Conservation (phyloP, 805 yeast species). For the Danielia reshetovae region DNA sequence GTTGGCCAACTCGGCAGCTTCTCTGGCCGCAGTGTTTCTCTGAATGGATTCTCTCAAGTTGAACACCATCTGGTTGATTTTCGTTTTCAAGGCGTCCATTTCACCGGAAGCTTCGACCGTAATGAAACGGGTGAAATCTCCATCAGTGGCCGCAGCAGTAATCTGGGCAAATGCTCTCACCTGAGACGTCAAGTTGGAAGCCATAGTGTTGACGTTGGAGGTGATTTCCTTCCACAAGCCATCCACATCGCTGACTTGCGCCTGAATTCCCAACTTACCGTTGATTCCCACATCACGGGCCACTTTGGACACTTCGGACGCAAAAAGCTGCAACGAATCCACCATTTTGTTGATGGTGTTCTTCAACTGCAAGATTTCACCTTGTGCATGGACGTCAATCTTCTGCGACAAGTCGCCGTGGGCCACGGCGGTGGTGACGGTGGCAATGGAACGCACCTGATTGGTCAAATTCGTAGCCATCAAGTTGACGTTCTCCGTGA, state of each 20-base stretch:
- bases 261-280: constrained; percentile 89
- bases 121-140: constrained; percentile 84
- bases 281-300: constrained; percentile 93
- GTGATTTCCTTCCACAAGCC: constrained; percentile 92
- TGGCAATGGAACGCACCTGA: constrained; percentile 85
- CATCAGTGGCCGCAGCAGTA: constrained; percentile 92
- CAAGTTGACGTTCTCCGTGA: constrained; percentile 43
- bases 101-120: constrained; percentile 92
- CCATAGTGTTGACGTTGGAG: constrained; percentile 90
- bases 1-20: constrained; percentile 89
- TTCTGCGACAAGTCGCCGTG: constrained; percentile 84
- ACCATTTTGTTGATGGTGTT: constrained; percentile 90
- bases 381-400: constrained; percentile 86
- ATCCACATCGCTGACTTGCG: constrained; percentile 86
- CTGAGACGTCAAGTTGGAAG: constrained; percentile 87
- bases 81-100: constrained; percentile 69
- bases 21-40: constrained; percentile 89
- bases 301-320: constrained; percentile 82
- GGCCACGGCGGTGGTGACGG: constrained; percentile 89
- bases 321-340: constrained; percentile 83
- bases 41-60: constrained; percentile 85
- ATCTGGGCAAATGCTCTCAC: constrained; percentile 92
- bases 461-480: constrained; percentile 53
- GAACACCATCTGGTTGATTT: constrained; percentile 59
- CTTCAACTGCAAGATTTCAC: constrained; percentile 82